Evolutionary conservation across 257 asterid species (phyloP), one percentile per base, ranked within the genome.

Genomic region (Asclepias syriaca): DNA sequence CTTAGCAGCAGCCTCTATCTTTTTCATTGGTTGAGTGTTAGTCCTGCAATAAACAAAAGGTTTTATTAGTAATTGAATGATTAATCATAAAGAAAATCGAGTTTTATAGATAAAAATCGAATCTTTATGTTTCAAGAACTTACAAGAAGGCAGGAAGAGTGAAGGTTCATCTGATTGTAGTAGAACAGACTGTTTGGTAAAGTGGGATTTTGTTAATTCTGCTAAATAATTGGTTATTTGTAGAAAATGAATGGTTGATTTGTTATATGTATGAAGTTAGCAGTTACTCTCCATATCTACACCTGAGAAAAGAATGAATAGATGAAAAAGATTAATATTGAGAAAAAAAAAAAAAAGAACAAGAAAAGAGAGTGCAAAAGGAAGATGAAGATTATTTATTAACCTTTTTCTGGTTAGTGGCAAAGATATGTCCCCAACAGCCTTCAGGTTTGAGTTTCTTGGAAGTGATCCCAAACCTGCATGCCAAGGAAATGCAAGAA

Each of bases 371-470:
- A 14, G 37, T 43, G 48, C 72, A 64, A 76, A 80, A 64, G 77
- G 72, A 68, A 34, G 81, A 71, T 74, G 79, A 74, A 77, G 71
- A 70, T 83, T 34, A 34, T 34, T 34, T 34, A 34, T 34, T 74
- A 75, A 82, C 96, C 85, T 87, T 84, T 43, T 88, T 73, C 78
- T 77, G 81, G 79, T 81, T 79, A 72, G 80, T 67, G 96, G 89
- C 77, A 40, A 83, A 79, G 92, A 66, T 59, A 58, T 65, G 90
- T 85, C 92, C 88, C 94, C 82, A 73, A 81, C 84, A 65, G 75
- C 74, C 84, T 78, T 79, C 84, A 77, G 76, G 78, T 76, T 77
- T 85, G 86, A 81, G 83, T 80, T 81, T 77, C 71, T 71, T 81
- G 46, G 81, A 80, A 84, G 79, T 75, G 66, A 78, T 75, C 76